Base-by-base conservation (phyloP, 2,329 filamentous ascomycete genomes). In the Colletotrichum sp. region DNA sequence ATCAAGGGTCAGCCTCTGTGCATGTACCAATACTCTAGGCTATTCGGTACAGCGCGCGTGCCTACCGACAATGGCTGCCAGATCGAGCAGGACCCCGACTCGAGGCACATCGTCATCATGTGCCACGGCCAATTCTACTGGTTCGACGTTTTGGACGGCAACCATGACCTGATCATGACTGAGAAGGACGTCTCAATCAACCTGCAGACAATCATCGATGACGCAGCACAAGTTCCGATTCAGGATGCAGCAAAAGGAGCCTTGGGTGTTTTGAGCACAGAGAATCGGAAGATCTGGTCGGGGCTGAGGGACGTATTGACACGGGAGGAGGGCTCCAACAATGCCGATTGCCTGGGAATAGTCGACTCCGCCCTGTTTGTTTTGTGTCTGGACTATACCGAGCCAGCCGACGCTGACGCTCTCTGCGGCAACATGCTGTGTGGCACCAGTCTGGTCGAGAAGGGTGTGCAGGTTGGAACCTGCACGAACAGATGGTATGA, bases 401-500 rank as follows among this genome's bases (percentile, higher is more conserved):
- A 98, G 83, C 96, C 97, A 0, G 87, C 90, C 1, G 95, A 92
- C 63, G 94, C 93, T 1, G 93, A 95, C 1, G 94, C 95, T 36
- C 91, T 99, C n/a, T 98, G 96, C 84, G 96, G 95, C 83, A 99
- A 99, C 84, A 99, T 99, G 96, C 94, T 99, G 15, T 99, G 97
- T 81, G 97, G 97, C 60, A 98, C 96, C 0, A 98, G 94, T 80
- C 93, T 97, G 81, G 93, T 99, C 15, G 95, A 98, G 81, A 95
- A 94, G 82, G 97, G 97, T 6, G 95, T 99, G 3, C 97, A 99
- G 85, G 96, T 98, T 60, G 97, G 97, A 34, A 99, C 97, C 3
- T 99, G 97, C 86, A 98, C 96, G 16, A 99, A 99, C 85, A 91
- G 97, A 77, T 99, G 97, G 97, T 99, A 99, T 82, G 97, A 99